Base-by-base conservation (phyloP, 2,329 filamentous ascomycete species). In the Colletotrichum cordylinicola region DNA sequence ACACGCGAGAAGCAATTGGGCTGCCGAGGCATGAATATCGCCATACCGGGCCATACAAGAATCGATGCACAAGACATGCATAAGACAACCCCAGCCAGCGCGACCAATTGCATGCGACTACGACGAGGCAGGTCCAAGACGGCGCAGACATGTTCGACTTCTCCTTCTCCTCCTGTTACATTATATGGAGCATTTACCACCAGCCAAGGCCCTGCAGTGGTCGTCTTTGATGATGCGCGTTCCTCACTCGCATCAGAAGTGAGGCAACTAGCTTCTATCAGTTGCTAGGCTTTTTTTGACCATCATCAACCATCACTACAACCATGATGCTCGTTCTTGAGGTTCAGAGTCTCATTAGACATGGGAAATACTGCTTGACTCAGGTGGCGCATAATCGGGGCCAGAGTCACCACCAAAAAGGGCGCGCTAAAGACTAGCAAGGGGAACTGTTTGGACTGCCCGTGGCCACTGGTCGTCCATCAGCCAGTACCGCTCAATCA, bases 331-430 rank as follows among this genome's bases (percentile, higher is more conserved):
- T 33, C 62, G 55, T 67, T 56, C 27, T 29, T 48, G 55, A 24
- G 60, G 55, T 58, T 56, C 72, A 58, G 33, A 43, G 62, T 68
- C 55, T 72, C 27, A 48, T 65, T 55, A 60, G 52, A 27, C 56
- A 56, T 33, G 64, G 69, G 58, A 73, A 64, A 48, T 67, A 56
- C 39, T 27, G 69, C 16, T 64, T 72, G 72, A 75, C 72, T 75
- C 61, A n/a, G 37, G 72, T 39, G 35, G 55, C 62, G 58, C 67
- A 61, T 37, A 55, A 69, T 56, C 35, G 27, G 35, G 52, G 55
- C n/a, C 52, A 58, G 52, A 68, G 39, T 68, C 55, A 55, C 52
- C 43, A 55, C 31, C 52, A 39, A 39, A 68, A 62, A 70, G 55
- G 67, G n/a, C 67, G 43, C 55, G 61, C 61, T 68, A 68, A 15